Conservation (phyloP, 139 green algal species). For the Tetratostichococcus sp. region DNA sequence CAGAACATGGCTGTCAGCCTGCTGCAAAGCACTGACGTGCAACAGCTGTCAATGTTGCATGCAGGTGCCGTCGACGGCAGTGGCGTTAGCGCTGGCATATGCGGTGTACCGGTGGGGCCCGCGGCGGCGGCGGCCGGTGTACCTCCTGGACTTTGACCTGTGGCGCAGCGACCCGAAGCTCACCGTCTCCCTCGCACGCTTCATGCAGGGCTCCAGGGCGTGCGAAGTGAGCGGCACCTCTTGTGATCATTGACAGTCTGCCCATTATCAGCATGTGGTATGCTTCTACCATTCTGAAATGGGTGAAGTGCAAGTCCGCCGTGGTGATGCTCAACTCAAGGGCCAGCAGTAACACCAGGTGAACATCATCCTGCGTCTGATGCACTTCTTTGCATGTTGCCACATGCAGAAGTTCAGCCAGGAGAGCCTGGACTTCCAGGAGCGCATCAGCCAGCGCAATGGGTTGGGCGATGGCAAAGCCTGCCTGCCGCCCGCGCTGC, state of each 20-base stretch:
- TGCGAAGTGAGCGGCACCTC: slow-evolving; percentile 1
- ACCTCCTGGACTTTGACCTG: slow-evolving; percentile 78
- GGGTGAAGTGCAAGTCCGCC: no score
- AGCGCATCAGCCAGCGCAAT: slow-evolving; percentile 50
- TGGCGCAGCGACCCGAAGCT: slow-evolving; percentile 41
- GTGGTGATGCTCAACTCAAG: no score
- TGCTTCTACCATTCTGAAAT: no score
- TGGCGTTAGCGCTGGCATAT: background rate
- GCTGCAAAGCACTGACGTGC: no score
- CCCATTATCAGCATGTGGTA: no score
- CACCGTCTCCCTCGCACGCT: slow-evolving; percentile 28
- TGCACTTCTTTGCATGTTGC: no score
- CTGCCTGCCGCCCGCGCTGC: slow-evolving; percentile 57
- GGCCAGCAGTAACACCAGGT: no score
- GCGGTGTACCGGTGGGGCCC: slow-evolving; percentile 3
- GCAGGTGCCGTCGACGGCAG: background rate
- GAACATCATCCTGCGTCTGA: no score
- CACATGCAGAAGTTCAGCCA: slow-evolving; percentile 42
- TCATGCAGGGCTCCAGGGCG: slow-evolving; percentile 27
- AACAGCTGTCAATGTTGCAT: no score
- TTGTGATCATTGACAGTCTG: background rate
- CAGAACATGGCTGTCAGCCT: no score
- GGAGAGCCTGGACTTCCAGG: slow-evolving; percentile 70
- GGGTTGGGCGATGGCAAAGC: slow-evolving; percentile 60
- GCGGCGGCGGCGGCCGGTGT: slow-evolving; percentile 21